Evolutionary conservation across 2,329 filamentous ascomycete species (phyloP).

Genomic region (Phialophora expanda): DNA sequence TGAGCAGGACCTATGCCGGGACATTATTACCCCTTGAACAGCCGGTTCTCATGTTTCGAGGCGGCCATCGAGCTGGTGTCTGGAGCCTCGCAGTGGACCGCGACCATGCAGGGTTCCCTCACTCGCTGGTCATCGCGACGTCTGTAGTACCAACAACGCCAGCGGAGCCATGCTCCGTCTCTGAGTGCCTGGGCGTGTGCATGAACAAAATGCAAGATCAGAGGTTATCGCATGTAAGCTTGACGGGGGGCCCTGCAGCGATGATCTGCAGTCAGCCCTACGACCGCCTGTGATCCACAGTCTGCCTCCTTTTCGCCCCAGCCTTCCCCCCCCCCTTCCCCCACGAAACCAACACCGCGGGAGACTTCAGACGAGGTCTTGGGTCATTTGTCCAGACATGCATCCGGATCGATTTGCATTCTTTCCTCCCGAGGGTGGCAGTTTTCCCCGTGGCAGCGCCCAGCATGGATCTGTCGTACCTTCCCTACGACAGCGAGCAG

Average conservation of each 20-base stretch:
- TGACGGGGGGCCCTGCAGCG: slow-evolving; percentile 26
- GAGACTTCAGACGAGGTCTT: neutral
- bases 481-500: neutral
- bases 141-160: neutral
- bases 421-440: neutral
- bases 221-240: slow-evolving; percentile 23
- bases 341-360: no score
- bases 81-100: neutral
- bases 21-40: neutral
- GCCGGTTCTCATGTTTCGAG: neutral
- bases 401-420: neutral
- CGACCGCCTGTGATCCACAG: slow-evolving; percentile 23
- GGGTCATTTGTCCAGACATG: neutral
- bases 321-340: slow-evolving; percentile 6
- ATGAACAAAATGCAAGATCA: slow-evolving; percentile 24
- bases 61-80: neutral
- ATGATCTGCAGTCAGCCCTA: slow-evolving; percentile 30
- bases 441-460: neutral
- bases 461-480: neutral
- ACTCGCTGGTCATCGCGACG: neutral
- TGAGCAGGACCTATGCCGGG: neutral
- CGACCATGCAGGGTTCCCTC: neutral
- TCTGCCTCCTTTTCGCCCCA: slow-evolving; percentile 25
- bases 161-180: neutral
- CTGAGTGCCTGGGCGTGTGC: slow-evolving; percentile 12